These are phyloP conservation scores for Hygrocybe coccinea DNA, from an alignment of 768 basidiomycete genomes.

Conservation along the genomic window DNA sequence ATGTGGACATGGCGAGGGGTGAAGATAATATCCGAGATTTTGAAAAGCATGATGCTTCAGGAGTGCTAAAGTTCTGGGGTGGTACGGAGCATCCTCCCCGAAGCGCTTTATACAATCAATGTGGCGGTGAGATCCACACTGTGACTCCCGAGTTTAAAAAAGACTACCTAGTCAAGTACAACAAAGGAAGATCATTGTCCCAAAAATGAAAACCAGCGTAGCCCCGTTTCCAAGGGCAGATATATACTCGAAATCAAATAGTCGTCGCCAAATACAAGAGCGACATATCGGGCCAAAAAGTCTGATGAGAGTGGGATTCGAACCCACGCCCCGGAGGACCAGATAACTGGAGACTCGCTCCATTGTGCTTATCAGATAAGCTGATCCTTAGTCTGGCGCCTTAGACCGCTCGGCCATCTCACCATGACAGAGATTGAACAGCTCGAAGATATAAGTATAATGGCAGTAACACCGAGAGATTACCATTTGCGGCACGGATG, in stretches of 20 bases:
- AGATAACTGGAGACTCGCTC: conserved; percentile 15
- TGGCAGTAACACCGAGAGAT: no score
- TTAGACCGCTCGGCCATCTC: conserved; percentile 77
- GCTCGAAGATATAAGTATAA: no score
- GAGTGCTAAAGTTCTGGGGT: not conserved
- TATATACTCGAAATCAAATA: not conserved
- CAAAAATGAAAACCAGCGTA: not conserved
- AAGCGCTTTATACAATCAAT: no score
- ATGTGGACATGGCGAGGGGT: conserved; percentile 4
- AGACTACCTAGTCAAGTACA: no score
- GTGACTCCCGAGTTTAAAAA: not conserved
- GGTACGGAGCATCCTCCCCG: not conserved
- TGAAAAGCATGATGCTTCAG: not conserved
- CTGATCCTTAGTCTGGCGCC: conserved; percentile 63
- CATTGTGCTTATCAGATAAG: not conserved
- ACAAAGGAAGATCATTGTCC: not conserved
- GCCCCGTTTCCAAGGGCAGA: not conserved
- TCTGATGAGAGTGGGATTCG: conserved; percentile 54
- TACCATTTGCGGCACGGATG: no score
- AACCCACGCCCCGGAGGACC: conserved; percentile 48
- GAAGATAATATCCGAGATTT: conserved; percentile 3
- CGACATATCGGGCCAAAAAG: conserved; percentile 10
- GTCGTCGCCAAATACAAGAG: not conserved
- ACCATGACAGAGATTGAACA: conserved; percentile 16
- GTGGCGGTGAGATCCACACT: not conserved